A percentile compares a stretch with the other conserved stretches of the same genome.
These are phyloP conservation scores for Sporothrix brasiliensis DNA, from an alignment of 2,329 filamentous ascomycete species.

Conservation along the genomic window DNA sequence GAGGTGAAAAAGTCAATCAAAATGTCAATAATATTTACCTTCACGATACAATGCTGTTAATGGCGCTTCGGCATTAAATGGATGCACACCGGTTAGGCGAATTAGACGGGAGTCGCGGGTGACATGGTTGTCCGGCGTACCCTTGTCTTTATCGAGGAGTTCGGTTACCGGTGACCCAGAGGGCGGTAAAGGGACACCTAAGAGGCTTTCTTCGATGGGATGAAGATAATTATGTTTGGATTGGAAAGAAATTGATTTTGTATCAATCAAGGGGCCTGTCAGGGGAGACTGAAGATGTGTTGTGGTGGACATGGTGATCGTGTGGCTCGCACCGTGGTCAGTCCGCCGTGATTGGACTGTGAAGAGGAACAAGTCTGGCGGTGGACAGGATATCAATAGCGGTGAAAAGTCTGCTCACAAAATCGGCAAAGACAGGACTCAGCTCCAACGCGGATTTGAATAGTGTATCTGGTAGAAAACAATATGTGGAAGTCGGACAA, in stretches of 20 bases:
- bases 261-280: not conserved
- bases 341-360: no score
- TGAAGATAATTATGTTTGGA: not conserved
- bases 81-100: slow-evolving; percentile 82
- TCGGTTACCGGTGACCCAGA: not conserved
- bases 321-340: no score
- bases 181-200: slow-evolving; percentile 6
- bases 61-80: slow-evolving; percentile 88
- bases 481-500: no score
- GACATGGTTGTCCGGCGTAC: slow-evolving; percentile 80
- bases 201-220: not conserved
- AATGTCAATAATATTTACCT: slow-evolving; percentile 33
- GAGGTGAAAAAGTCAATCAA: not conserved
- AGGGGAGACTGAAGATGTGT: not conserved
- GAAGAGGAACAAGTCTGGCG: no score
- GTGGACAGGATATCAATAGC: no score
- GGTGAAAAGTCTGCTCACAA: no score
- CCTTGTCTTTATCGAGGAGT: slow-evolving; percentile 22
- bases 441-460: no score
- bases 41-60: slow-evolving; percentile 74
- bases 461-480: no score
- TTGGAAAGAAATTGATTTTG: not conserved
- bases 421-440: no score
- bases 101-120: slow-evolving; percentile 79
- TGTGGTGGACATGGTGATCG: not conserved